Evolutionary conservation across 176 grass and related monocot genomes (phyloP).

Genomic region (Cymbopogon citratus): DNA sequence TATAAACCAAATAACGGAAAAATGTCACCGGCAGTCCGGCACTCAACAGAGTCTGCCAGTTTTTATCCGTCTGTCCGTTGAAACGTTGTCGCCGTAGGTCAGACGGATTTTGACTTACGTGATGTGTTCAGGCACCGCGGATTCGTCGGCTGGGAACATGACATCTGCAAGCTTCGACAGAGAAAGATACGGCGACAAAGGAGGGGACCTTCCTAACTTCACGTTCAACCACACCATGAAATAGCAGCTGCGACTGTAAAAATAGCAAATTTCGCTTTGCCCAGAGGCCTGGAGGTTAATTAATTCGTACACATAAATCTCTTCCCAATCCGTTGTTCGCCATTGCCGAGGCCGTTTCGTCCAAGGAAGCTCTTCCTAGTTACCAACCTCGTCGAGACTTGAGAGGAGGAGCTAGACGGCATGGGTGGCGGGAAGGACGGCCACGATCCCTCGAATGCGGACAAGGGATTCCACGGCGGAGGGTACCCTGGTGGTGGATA

Average conservation of each 20-base stretch:
- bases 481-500: constrained; percentile 41
- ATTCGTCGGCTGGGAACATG: too few species aligned
- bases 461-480: constrained; percentile 33
- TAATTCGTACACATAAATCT: background rate
- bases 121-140: too few species aligned
- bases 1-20: too few species aligned
- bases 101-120: background rate
- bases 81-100: background rate
- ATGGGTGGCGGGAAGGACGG: constrained; percentile 74
- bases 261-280: constrained; percentile 6
- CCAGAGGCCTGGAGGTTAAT: too few species aligned
- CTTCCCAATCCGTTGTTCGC: background rate
- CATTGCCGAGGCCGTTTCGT: background rate
- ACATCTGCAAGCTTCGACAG: background rate
- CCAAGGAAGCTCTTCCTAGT: background rate
- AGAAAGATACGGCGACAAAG: background rate
- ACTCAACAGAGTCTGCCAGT: too few species aligned
- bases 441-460: background rate
- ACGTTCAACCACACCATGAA: constrained; percentile 11
- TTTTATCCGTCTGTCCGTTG: background rate
- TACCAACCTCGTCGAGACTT: background rate
- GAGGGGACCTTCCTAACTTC: background rate
- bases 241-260: background rate
- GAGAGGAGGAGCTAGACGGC: background rate
- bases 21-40: too few species aligned